Evolutionary conservation across 2,329 filamentous ascomycete species (phyloP).

Genomic region (Colletotrichum sp.): DNA sequence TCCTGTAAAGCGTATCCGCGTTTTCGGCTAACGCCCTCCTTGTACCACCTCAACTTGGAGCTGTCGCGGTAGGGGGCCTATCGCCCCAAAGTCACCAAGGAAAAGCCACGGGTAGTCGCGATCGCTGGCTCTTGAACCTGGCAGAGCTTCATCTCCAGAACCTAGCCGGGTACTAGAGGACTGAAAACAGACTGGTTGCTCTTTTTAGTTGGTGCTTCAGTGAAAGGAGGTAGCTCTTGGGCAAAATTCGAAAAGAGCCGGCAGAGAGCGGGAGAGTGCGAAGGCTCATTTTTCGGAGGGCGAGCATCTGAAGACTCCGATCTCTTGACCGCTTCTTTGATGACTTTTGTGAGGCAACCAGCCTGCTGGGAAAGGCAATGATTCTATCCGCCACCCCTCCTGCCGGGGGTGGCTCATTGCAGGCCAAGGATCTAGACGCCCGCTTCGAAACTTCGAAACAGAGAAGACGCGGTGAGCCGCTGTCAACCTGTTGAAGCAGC

Average conservation of each 20-base stretch:
- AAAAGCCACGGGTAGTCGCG: background rate
- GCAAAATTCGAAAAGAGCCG: background rate
- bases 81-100: background rate
- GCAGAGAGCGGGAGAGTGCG: background rate
- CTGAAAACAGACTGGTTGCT: background rate
- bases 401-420: background rate
- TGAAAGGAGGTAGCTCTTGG: background rate
- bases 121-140: background rate
- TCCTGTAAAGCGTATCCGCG: background rate
- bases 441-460: background rate
- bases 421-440: background rate
- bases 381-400: background rate
- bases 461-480: constrained; percentile 8
- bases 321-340: constrained; percentile 12
- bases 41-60: background rate
- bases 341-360: constrained; percentile 5
- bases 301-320: background rate
- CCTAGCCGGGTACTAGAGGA: background rate
- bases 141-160: background rate
- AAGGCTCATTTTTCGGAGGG: background rate
- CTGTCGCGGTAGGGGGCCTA: background rate
- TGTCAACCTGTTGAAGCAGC: background rate
- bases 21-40: constrained; percentile 1
- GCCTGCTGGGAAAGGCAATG: background rate
- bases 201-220: background rate